Evolutionary conservation across 163 green algal species (phyloP).

Genomic region (Scenedesmus sp.): DNA sequence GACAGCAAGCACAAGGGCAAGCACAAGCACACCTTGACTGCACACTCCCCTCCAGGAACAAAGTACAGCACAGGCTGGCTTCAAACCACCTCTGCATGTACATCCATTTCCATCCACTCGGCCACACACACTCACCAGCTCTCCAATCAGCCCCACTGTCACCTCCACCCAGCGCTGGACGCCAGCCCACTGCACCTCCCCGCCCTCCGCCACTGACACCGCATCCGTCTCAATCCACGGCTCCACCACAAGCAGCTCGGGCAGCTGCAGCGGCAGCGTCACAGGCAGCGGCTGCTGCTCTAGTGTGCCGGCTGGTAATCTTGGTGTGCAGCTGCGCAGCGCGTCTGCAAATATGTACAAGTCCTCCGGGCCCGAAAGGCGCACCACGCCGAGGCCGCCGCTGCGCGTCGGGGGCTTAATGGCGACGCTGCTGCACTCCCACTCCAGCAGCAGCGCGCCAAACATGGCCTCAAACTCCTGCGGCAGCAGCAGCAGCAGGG

Average conservation of each 20-base stretch:
- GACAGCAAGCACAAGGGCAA: neutral
- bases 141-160: slow-evolving; percentile 42
- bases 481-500: neutral
- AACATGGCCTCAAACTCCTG: slow-evolving; percentile 25
- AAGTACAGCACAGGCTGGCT: neutral
- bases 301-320: slow-evolving; percentile 4
- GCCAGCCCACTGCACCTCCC: slow-evolving; percentile 26
- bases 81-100: neutral
- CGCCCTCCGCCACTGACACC: neutral
- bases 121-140: slow-evolving; percentile 29
- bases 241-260: slow-evolving; percentile 44
- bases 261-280: slow-evolving; percentile 16
- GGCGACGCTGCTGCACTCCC: slow-evolving; percentile 24
- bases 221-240: slow-evolving; percentile 47
- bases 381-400: slow-evolving; percentile 22
- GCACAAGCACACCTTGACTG: too few relatives aligned
- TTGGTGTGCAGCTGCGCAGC: neutral
- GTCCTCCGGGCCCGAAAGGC: slow-evolving; percentile 15
- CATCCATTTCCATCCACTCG: neutral
- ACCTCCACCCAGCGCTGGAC: slow-evolving; percentile 47
- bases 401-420: slow-evolving; percentile 17
- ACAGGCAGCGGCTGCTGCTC: slow-evolving; percentile 5
- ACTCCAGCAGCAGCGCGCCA: slow-evolving; percentile 1
- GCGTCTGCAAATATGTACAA: neutral
- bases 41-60: neutral